Percentiles rank a stretch among this genome's conserved stretches.
phyloP scores from a whole-genome alignment of 176 grass and related monocot species.

The Phoenix roebelenii region DNA sequence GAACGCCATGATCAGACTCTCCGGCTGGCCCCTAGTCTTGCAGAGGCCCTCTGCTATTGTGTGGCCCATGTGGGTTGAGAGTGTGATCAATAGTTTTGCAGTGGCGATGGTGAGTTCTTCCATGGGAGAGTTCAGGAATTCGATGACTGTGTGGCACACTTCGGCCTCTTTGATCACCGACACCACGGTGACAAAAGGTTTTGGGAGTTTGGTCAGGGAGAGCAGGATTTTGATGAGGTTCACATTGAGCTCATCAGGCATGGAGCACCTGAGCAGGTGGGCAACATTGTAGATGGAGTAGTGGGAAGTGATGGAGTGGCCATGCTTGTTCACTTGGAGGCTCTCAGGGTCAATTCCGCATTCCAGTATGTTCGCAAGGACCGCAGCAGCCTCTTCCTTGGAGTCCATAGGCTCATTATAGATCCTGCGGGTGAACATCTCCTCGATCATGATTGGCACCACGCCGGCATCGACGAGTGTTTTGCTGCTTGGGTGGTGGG shows the following conservation, averaged over 20 bases:
- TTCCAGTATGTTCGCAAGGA: slow-evolving; percentile 77
- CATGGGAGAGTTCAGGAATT: slow-evolving; percentile 32
- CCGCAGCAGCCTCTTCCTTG: slow-evolving; percentile 43
- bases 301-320: slow-evolving; percentile 76
- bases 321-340: slow-evolving; percentile 67
- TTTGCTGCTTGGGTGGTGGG: slow-evolving; percentile 45
- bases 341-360: slow-evolving; percentile 36
- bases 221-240: slow-evolving; percentile 61
- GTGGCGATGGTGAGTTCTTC: slow-evolving; percentile 43
- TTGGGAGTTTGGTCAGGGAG: slow-evolving; percentile 29
- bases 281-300: slow-evolving; percentile 81
- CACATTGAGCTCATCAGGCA: slow-evolving; percentile 52
- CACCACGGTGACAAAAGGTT: slow-evolving; percentile 47
- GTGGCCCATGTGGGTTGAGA: slow-evolving; percentile 61
- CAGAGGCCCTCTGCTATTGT: slow-evolving; percentile 66
- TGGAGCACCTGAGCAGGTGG: slow-evolving; percentile 71
- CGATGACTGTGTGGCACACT: slow-evolving; percentile 37
- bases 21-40: slow-evolving; percentile 43
- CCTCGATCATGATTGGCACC: slow-evolving; percentile 52
- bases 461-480: slow-evolving; percentile 45
- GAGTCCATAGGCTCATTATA: slow-evolving; percentile 45
- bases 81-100: slow-evolving; percentile 42
- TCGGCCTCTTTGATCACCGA: slow-evolving; percentile 66
- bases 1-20: slow-evolving; percentile 46
- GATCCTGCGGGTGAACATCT: slow-evolving; percentile 53